phyloP scores from a whole-genome alignment of 2,329 filamentous ascomycete genomes.

The Nigrospora sphaerica region DNA sequence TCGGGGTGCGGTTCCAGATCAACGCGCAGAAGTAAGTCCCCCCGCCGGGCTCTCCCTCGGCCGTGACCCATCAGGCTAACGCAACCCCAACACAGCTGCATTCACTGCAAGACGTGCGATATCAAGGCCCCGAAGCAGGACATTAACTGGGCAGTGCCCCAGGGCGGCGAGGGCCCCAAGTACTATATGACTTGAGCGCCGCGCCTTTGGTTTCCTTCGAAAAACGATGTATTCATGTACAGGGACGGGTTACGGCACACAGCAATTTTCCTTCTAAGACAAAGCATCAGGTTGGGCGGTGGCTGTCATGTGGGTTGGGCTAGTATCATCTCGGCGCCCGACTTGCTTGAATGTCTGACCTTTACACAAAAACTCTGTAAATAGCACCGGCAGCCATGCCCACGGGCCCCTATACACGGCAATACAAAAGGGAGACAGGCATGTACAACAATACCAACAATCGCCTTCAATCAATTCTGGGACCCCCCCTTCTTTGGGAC shows the following conservation, averaged over 20 bases:
- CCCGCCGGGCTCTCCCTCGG: neutral
- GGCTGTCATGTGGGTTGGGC: too few relatives aligned
- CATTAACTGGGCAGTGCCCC: conserved; percentile 94
- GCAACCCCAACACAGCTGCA: conserved; percentile 57
- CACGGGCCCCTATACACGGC: too few relatives aligned
- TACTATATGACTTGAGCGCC: conserved; percentile 57
- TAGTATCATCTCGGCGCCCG: too few relatives aligned
- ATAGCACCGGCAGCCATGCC: too few relatives aligned
- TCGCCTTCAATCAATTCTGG: too few relatives aligned
- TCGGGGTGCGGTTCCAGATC: conserved; percentile 94
- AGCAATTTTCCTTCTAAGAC: neutral
- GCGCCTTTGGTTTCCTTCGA: too few relatives aligned
- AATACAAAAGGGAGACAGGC: too few relatives aligned
- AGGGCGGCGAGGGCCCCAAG: conserved; percentile 75
- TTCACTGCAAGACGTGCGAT: conserved; percentile 99
- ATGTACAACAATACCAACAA: too few relatives aligned
- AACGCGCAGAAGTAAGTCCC: conserved; percentile 86
- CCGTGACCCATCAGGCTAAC: conserved; percentile 15
- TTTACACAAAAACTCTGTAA: too few relatives aligned
- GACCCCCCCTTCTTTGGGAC: too few relatives aligned
- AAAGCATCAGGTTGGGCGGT: neutral
- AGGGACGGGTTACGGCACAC: too few relatives aligned
- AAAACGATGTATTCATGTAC: neutral
- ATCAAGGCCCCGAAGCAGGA: conserved; percentile 97
- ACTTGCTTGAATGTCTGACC: too few relatives aligned